Conservation (phyloP, 2,329 filamentous ascomycete species). For the Paraphaeosphaeria sporulosa region DNA sequence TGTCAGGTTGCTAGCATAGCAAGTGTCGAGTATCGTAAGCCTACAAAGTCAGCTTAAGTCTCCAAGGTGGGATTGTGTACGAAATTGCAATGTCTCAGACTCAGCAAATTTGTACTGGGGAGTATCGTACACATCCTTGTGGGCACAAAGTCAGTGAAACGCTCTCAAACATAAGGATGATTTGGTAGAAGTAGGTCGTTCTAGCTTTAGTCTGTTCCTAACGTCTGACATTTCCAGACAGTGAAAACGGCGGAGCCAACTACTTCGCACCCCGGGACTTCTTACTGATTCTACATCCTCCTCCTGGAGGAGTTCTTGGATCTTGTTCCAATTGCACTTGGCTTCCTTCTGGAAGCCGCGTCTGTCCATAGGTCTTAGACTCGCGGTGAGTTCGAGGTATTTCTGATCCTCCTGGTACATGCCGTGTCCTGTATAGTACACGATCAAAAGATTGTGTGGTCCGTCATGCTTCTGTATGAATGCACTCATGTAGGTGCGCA, state of each 20-base stretch:
- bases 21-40: conserved; percentile 51
- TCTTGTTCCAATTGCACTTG: conserved; percentile 45
- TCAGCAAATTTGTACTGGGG: too few relatives aligned
- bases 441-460: conserved; percentile 43
- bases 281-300: conserved; percentile 42
- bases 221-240: too few relatives aligned
- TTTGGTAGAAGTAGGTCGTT: too few relatives aligned
- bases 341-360: conserved; percentile 35
- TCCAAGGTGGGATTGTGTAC: too few relatives aligned
- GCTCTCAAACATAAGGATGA: too few relatives aligned
- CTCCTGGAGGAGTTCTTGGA: conserved; percentile 36
- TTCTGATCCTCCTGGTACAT: conserved; percentile 31
- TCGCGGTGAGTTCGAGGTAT: conserved; percentile 37
- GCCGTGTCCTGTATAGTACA: conserved; percentile 52
- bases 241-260: too few relatives aligned
- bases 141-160: too few relatives aligned
- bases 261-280: too few relatives aligned
- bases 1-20: conserved; percentile 31
- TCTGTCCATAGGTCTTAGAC: conserved; percentile 18
- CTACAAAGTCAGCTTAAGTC: too few relatives aligned
- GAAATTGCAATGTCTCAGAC: too few relatives aligned
- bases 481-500: conserved; percentile 33
- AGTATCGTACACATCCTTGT: too few relatives aligned
- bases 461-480: conserved; percentile 43
- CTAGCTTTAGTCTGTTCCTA: too few relatives aligned